Evolutionary conservation across 441 rosid species (phyloP).

Genomic region (Arabidopsis hybrid): DNA sequence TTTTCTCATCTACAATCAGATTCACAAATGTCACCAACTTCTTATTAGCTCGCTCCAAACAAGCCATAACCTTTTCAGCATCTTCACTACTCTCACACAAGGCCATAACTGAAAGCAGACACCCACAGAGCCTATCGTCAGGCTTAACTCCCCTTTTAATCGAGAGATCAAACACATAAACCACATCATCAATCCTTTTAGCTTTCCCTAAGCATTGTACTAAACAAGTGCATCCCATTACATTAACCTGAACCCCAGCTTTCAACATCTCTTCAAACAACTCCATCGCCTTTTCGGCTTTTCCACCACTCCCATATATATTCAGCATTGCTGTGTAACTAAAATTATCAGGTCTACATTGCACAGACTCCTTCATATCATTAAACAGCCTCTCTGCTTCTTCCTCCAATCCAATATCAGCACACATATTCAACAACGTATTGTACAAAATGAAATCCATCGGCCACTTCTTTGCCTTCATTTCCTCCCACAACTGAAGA

Average conservation of each 20-base stretch:
- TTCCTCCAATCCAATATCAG: conserved; percentile 85
- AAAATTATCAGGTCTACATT: conserved; percentile 77
- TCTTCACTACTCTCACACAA: conserved; percentile 67
- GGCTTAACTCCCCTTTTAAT: conserved; percentile 66
- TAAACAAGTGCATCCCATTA: conserved; percentile 94
- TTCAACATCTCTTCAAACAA: conserved; percentile 72
- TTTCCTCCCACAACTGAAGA: conserved; percentile 75
- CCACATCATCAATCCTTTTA: conserved; percentile 70
- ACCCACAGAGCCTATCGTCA: conserved; percentile 89
- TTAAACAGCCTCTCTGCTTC: conserved; percentile 84
- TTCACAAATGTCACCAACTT: conserved; percentile 65
- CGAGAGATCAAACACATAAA: conserved; percentile 60
- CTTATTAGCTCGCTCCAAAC: conserved; percentile 72
- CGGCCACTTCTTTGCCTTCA: conserved; percentile 77
- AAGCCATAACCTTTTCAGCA: conserved; percentile 63
- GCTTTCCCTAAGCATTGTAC: conserved; percentile 86
- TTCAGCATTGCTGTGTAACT: conserved; percentile 92
- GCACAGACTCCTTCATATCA: conserved; percentile 74
- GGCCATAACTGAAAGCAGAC: conserved; percentile 82
- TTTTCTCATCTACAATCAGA: conserved; percentile 56
- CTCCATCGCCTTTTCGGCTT: conserved; percentile 71
- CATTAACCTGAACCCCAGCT: conserved; percentile 66
- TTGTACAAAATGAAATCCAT: conserved; percentile 87
- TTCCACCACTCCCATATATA: conserved; percentile 78
- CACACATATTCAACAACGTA: conserved; percentile 91